A percentile compares a stretch with the other conserved stretches of the same genome.
Evolutionary conservation across 106 monocot species (phyloP).

Genomic region (Ottelia alismoides): DNA sequence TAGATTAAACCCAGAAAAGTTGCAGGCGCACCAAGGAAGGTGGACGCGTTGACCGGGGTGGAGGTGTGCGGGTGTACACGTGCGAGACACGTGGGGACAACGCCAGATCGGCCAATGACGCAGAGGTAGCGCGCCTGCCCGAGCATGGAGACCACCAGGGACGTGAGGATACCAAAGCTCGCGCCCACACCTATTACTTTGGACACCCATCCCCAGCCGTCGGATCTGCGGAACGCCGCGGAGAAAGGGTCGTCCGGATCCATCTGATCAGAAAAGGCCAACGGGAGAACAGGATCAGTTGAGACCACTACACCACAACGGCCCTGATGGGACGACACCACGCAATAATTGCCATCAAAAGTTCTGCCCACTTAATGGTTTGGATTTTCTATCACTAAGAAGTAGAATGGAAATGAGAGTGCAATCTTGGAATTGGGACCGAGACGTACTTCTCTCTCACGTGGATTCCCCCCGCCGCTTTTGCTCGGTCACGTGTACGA

Average conservation of each 20-base stretch:
- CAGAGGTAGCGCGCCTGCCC: slow-evolving; percentile 93
- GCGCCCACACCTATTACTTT: slow-evolving; percentile 79
- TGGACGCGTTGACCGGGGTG: slow-evolving; percentile 85
- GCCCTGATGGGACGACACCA: not conserved
- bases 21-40: slow-evolving; percentile 66
- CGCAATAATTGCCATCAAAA: no score
- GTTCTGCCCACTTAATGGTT: no score
- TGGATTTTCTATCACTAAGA: no score
- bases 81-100: slow-evolving; percentile 71
- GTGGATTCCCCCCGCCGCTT: not conserved
- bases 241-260: slow-evolving; percentile 71
- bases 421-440: no score
- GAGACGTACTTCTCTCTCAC: no score
- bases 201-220: slow-evolving; percentile 66
- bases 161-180: slow-evolving; percentile 72
- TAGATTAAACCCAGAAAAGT: no score
- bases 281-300: not conserved
- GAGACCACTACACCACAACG: not conserved
- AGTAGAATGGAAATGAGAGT: no score
- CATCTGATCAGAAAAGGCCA: slow-evolving; percentile 31
- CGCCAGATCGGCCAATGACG: slow-evolving; percentile 71
- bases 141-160: slow-evolving; percentile 71
- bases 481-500: not conserved
- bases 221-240: slow-evolving; percentile 45
- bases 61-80: slow-evolving; percentile 42